Evolutionary conservation across 257 asterid genomes (phyloP), one percentile per base, ranked within the genome.

Genomic region (Solanum microdontum): DNA sequence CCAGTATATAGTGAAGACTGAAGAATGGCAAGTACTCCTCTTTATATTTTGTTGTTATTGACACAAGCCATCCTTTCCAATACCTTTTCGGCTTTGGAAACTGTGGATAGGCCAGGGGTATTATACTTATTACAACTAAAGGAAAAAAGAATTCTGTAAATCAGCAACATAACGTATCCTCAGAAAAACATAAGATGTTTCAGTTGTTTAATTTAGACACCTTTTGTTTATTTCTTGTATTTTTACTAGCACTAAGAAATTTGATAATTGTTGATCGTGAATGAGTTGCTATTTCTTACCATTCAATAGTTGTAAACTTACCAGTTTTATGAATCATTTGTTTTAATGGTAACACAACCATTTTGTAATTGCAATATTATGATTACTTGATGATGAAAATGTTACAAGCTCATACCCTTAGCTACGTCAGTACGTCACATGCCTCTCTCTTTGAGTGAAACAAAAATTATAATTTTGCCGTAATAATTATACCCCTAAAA

Each of bases 1-100:
- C 80, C 87, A 32, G 83, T 70, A 82, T 86, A 84, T 87, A 91
- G 89, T 83, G 83, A 55, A 79, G 88, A 75, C 85, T 55, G 85
- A 37, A 80, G 88, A 75, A 86, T 66, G 86, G 40, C 43, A 40
- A 82, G 85, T 36, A 64, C 40, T 36, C 77, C 51, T 55, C 37
- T 84, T 68, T 70, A 36, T 84, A 28, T 80, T 80, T 34, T 80
- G 11, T 34, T 80, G 17, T 80, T 80, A 28, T 48, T 80, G 68
- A 45, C 40, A 48, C 66, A 45, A 17, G 28, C 69, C 85, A 28
- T 45, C 24, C 40, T 28, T 26, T 80, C 39, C 40, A 30, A 45
- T 80, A 45, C 68, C 85, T 80, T 45, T 77, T 26, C 8, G 66
- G 39, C 84, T 79, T 80, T 80, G 85, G 36, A 84, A 43, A 62